Evolutionary conservation across 768 basidiomycete genomes (phyloP).

Genomic region (Panellus pusillus): DNA sequence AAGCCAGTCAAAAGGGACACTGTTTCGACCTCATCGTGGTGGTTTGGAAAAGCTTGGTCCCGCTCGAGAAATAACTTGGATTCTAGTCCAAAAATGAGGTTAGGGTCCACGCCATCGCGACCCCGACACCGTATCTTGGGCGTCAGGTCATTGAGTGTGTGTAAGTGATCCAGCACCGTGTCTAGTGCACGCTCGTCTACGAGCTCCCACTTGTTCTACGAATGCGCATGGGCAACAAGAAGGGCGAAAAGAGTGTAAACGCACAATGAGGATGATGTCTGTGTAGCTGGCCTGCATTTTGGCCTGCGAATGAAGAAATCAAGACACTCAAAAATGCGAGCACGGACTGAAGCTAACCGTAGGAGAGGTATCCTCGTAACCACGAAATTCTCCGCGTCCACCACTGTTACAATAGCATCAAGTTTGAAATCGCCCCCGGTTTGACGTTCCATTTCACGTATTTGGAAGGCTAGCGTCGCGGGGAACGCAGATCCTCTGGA

Average conservation of each 20-base stretch:
- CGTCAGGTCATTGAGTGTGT: constrained; percentile 87
- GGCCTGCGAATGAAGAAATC: constrained; percentile 37
- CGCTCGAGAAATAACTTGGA: constrained; percentile 64
- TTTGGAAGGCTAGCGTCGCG: constrained; percentile 92
- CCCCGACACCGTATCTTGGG: constrained; percentile 77
- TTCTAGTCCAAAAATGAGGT: constrained; percentile 86
- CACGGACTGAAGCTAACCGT: constrained; percentile 36
- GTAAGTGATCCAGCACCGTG: constrained; percentile 80
- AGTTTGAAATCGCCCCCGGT: constrained; percentile 74
- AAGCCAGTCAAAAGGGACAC: constrained; percentile 57
- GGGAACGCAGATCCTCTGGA: constrained; percentile 91
- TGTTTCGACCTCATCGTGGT: constrained; percentile 88
- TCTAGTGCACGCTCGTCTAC: constrained; percentile 79
- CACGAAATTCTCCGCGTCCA: constrained; percentile 88
- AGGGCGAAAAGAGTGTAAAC: constrained; percentile 26
- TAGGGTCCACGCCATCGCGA: constrained; percentile 68
- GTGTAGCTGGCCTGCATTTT: constrained; percentile 96
- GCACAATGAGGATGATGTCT: constrained; percentile 82
- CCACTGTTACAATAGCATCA: constrained; percentile 88
- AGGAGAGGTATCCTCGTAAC: constrained; percentile 90
- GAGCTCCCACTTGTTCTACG: constrained; percentile 88
- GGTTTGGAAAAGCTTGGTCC: constrained; percentile 30
- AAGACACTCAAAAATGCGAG: not conserved
- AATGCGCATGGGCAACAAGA: not conserved
- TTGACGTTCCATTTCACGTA: constrained; percentile 82